Conservation (phyloP, 2,329 filamentous ascomycete genomes). For the Raffaelea albimanens region DNA sequence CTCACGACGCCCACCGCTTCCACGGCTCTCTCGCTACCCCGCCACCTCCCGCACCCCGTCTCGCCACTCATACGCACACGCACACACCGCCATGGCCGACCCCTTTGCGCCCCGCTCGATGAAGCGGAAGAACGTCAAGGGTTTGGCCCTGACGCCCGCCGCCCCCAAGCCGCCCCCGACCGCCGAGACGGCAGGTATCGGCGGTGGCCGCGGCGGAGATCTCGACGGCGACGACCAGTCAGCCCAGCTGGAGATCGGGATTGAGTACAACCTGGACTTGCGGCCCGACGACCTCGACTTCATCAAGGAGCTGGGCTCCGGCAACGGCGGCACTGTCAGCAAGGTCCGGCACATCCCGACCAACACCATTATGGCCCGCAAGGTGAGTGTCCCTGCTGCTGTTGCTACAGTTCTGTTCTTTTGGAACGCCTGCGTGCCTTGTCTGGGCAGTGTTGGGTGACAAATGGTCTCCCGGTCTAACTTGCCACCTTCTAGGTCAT, state of each 20-base stretch:
- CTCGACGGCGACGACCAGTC: constrained; percentile 43
- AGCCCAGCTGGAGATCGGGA: constrained; percentile 78
- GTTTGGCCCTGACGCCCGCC: constrained; percentile 70
- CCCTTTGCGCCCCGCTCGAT: constrained; percentile 65
- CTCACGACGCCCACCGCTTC: too few species aligned
- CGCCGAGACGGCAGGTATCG: constrained; percentile 61
- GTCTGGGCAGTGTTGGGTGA: too few species aligned
- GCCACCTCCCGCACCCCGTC: too few species aligned
- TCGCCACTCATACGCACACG: too few species aligned
- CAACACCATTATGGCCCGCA: constrained; percentile 94
- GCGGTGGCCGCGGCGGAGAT: constrained; percentile 33
- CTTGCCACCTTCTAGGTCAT: constrained; percentile 62
- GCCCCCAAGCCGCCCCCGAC: constrained; percentile 63
- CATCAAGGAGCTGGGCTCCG: constrained; percentile 86
- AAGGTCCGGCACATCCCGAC: constrained; percentile 94
- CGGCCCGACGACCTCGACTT: constrained; percentile 87
- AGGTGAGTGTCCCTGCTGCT: constrained; percentile 46
- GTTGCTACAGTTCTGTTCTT: not conserved
- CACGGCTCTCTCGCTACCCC: too few species aligned
- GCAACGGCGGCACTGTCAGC: constrained; percentile 96
- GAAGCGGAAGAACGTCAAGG: constrained; percentile 99
- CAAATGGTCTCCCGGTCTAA: not conserved
- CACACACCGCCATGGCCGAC: constrained; percentile 42
- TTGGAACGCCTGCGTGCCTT: too few species aligned
- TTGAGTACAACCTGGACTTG: constrained; percentile 91